A percentile compares a stretch with the other conserved stretches of the same genome.
Conservation (phyloP, 768 basidiomycete species). For the Termitomyces titanicus region DNA sequence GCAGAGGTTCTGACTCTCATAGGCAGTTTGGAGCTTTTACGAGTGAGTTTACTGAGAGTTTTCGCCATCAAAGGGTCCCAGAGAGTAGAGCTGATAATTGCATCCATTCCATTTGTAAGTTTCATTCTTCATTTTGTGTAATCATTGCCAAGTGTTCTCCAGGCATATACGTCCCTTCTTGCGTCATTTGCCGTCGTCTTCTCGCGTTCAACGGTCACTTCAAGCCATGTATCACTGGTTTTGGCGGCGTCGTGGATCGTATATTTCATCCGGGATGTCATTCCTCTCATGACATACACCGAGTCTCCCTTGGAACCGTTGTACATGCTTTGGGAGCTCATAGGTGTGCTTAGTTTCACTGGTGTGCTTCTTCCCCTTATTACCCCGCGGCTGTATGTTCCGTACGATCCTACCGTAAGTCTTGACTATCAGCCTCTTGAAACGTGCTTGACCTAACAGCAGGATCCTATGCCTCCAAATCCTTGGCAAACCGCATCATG, state of each 20-base stretch:
- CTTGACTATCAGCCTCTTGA: too few species aligned
- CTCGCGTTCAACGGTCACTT: background rate
- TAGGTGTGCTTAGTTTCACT: slow-evolving; percentile 38
- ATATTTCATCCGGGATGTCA: slow-evolving; percentile 53
- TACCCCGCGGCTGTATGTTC: slow-evolving; percentile 51
- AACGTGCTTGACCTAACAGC: background rate
- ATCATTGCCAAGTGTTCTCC: background rate
- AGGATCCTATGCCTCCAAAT: slow-evolving; percentile 33
- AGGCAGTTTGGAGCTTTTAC: slow-evolving; percentile 10
- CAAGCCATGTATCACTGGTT: slow-evolving; percentile 2
- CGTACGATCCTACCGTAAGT: slow-evolving; percentile 43
- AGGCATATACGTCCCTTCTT: slow-evolving; percentile 8
- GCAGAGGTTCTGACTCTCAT: slow-evolving; percentile 7
- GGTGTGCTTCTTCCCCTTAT: slow-evolving; percentile 49
- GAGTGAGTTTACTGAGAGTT: slow-evolving; percentile 1
- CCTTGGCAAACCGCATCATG: slow-evolving; percentile 49
- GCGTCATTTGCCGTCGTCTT: slow-evolving; percentile 1
- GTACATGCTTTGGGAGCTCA: slow-evolving; percentile 51
- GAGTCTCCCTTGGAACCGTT: slow-evolving; percentile 40
- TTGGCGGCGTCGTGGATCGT: slow-evolving; percentile 21
- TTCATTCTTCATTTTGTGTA: background rate
- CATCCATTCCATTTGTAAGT: slow-evolving; percentile 6
- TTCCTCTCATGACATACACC: slow-evolving; percentile 54
- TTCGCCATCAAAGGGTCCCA: background rate
- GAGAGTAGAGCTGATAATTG: background rate